These are phyloP conservation scores for Pseudofabraea citricarpa DNA, from an alignment of 2,329 filamentous ascomycete species.

Conservation along the genomic window DNA sequence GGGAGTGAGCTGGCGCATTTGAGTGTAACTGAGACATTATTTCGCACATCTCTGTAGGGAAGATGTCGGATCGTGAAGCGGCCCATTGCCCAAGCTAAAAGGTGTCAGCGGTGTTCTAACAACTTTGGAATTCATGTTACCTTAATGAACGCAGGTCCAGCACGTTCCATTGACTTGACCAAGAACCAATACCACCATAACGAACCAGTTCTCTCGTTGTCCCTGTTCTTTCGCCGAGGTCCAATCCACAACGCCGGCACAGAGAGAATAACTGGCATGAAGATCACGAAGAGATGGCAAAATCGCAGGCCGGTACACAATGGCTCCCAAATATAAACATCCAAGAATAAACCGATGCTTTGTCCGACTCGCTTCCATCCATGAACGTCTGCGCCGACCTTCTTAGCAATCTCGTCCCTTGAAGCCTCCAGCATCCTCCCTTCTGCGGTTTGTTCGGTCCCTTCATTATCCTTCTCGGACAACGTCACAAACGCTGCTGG, in stretches of 20 bases:
- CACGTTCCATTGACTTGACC: slow-evolving; percentile 83
- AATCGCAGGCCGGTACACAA: slow-evolving; percentile 85
- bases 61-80: slow-evolving; percentile 92
- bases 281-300: slow-evolving; percentile 79
- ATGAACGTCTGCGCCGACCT: slow-evolving; percentile 55
- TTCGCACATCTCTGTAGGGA: slow-evolving; percentile 84
- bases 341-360: slow-evolving; percentile 60
- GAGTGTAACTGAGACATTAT: slow-evolving; percentile 96
- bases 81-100: slow-evolving; percentile 91
- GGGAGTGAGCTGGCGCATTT: slow-evolving; percentile 85
- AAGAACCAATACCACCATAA: slow-evolving; percentile 94
- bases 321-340: slow-evolving; percentile 76
- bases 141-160: slow-evolving; percentile 97
- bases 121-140: slow-evolving; percentile 36
- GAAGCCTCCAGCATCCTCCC: slow-evolving; percentile 83
- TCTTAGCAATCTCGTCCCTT: slow-evolving; percentile 68
- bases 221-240: slow-evolving; percentile 51
- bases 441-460: slow-evolving; percentile 66
- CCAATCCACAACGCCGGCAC: slow-evolving; percentile 83
- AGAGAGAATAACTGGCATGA: slow-evolving; percentile 80
- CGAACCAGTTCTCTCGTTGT: slow-evolving; percentile 75
- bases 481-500: slow-evolving; percentile 54
- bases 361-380: slow-evolving; percentile 55
- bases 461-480: slow-evolving; percentile 48
- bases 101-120: slow-evolving; percentile 14